These are phyloP conservation scores for Solanum bulbocastanum DNA, from an alignment of 257 asterid species.

Conservation along the genomic window DNA sequence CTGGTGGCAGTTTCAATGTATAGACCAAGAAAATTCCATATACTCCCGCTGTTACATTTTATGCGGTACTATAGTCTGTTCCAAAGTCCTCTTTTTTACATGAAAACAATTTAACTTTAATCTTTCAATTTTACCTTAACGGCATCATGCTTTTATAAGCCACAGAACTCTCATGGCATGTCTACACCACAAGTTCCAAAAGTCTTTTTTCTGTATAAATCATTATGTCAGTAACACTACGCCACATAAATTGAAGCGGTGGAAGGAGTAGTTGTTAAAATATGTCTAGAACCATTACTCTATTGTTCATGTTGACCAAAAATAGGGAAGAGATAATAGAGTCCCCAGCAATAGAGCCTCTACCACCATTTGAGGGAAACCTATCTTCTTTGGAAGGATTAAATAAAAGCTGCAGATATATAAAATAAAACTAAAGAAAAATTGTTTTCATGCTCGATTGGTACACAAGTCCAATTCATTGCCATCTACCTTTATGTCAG, in stretches of 20 bases:
- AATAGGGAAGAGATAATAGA: background rate
- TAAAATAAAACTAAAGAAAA: background rate
- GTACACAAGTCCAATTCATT: background rate
- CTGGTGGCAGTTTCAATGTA: background rate
- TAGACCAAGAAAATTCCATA: background rate
- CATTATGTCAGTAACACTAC: background rate
- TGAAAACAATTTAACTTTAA: background rate
- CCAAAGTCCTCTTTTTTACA: background rate
- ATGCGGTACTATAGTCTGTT: background rate
- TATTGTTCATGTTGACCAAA: background rate
- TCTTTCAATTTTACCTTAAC: background rate
- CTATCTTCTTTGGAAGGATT: background rate
- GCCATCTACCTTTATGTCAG: conserved; percentile 79
- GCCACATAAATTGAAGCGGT: background rate
- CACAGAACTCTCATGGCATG: background rate
- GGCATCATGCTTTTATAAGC: background rate
- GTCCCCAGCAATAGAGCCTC: background rate
- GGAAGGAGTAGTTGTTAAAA: background rate
- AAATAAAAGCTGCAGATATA: background rate
- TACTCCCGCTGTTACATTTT: background rate
- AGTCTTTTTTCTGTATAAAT: background rate
- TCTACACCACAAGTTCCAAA: background rate
- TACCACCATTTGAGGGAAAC: background rate
- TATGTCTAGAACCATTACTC: background rate
- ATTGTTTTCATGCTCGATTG: background rate